Evolutionary conservation across 805 yeast species (phyloP).

Genomic region (Kodamaea jinghongensis): DNA sequence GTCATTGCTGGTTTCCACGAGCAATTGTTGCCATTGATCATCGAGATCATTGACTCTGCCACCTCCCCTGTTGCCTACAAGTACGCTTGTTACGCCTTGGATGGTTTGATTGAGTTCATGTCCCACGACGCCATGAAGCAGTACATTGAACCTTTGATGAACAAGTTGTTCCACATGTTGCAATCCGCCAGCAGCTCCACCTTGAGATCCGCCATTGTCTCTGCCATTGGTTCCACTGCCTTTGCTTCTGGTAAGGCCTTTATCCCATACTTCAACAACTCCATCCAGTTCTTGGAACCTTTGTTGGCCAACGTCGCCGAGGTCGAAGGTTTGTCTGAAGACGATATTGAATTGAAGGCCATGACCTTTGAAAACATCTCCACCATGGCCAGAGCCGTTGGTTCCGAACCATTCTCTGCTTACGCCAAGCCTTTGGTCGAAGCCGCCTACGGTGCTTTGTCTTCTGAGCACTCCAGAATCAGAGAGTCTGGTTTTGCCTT

Average conservation of each 20-base stretch:
- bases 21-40: constrained; percentile 78
- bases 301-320: constrained; percentile 68
- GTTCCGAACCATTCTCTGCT: constrained; percentile 80
- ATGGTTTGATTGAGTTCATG: constrained; percentile 88
- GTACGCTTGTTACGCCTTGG: constrained; percentile 87
- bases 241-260: constrained; percentile 89
- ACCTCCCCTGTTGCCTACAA: constrained; percentile 80
- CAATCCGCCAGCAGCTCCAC: constrained; percentile 72
- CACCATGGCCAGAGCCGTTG: constrained; percentile 95
- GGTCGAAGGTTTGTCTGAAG: constrained; percentile 78
- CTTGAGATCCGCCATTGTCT: constrained; percentile 76
- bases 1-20: constrained; percentile 81
- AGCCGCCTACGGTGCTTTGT: constrained; percentile 78
- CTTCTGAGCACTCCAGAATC: constrained; percentile 75
- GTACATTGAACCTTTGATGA: constrained; percentile 87
- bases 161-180: constrained; percentile 81
- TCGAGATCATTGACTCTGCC: constrained; percentile 83
- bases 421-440: constrained; percentile 86
- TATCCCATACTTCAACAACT: constrained; percentile 78
- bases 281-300: constrained; percentile 78
- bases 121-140: constrained; percentile 77
- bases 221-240: constrained; percentile 97
- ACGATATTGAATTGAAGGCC: constrained; percentile 88
- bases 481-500: constrained; percentile 95
- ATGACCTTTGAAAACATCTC: constrained; percentile 90